Evolutionary conservation across 768 basidiomycete genomes (phyloP), one percentile per base, ranked within the genome.

Genomic region (Suillus spraguei): DNA sequence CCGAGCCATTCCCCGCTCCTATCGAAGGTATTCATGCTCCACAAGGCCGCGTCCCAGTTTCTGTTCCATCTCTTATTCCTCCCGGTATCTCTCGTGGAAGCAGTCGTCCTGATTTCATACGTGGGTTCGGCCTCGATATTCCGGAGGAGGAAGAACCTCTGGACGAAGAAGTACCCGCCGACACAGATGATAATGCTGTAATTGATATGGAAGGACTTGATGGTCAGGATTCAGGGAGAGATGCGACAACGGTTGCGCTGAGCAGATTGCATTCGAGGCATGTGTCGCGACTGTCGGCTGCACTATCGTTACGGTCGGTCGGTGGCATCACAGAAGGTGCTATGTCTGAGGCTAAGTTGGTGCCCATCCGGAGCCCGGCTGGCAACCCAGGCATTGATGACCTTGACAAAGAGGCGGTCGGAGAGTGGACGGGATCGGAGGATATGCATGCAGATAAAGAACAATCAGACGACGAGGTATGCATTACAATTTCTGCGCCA

Each of bases 371-470:
- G 28, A 74, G 76, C 61, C 72, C 76, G 11, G 63, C 64, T 5
- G 78, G 77, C 7, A 73, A 72, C 44, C 71, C 73, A 8, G 72
- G 66, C 4, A 69, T 77, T 35, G 78, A 78, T 49, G 79, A 79
- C 60, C 56, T 75, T 47, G 78, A 79, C 49, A 32, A 69, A 58
- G 80, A 78, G 47, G 75, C 68, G 39, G 84, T 86, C 28, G 88
- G 80, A 7, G 92, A 93, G 67, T 93, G 92, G 92, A 94, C 92
- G 4, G 92, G 89, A 17, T 91, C 90, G 46, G 92, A 94, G 71
- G 92, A 92, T 71, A 69, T 86, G 63, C 82, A 81, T 60, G 66
- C 79, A 64, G 81, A 74, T 14, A 58, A 28, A 6, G 66, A 66
- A 39, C 85, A 85, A 60, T 87, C 88, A 33, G 89, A 91, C 42